Base-by-base conservation (phyloP, 2,329 filamentous ascomycete genomes). In the Fusarium begoniae region DNA sequence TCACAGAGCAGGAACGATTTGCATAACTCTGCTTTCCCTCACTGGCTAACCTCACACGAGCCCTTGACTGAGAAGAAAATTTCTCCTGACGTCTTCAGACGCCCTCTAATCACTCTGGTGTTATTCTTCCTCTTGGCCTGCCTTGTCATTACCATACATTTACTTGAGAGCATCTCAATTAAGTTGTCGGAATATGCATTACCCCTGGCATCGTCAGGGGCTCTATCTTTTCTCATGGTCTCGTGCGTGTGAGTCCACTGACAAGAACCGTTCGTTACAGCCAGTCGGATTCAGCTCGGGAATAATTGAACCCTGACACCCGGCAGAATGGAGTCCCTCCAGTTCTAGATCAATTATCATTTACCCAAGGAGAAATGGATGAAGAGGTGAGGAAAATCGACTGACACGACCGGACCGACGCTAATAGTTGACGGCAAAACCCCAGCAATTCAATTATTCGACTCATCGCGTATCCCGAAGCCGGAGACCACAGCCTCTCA, bases 221-320 rank as follows among this genome's bases (percentile, higher is more conserved):
- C 51, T 50, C 58, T 74, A 56, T 64, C 50, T 59, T 50, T 44
- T 30, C 37, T 70, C 58, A 55, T 65, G 68, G 67, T 65, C 64
- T 75, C 40, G 69, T 69, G 67, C 28, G 50, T 67, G 37, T 14
- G 3, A 28, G 57, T 57, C 58, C 66, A 59, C 55, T 53, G 60
- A 62, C 64, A 67, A 63, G 72, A 77, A 77, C 75, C 43, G 47
- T 72, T 70, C 50, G 59, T 70, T 57, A 28, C 41, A 70, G 40
- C 17, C 56, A 63, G 47, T 54, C 72, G 66, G 72, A 40, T 58
- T 59, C 56, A 67, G 57, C 24, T 70, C 71, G 75, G 75, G 69
- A 75, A 73, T 72, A 77, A 73, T 40, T 47, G 58, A 72, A 70
- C 66, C 66, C 67, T 70, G 66, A 40, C 47, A 54, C 54, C 62